phyloP scores from a whole-genome alignment of 495 filamentous ascomycete genomes.

The Penicillium pulvis region DNA sequence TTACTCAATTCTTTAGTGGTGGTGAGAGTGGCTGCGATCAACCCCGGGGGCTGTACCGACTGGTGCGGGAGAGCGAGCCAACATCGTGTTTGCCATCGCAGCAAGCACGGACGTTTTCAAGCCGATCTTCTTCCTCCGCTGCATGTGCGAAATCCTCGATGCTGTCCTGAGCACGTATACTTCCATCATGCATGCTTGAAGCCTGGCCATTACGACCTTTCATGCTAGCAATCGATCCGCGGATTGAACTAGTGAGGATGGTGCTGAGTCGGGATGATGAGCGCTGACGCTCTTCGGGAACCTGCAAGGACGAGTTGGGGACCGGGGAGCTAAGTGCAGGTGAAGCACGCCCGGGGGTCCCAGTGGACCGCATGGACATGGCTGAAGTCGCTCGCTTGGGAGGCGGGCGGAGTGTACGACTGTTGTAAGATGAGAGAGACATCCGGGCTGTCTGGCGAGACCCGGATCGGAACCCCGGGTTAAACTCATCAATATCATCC shows the following conservation, averaged over 20 bases:
- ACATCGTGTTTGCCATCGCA: slow-evolving; percentile 83
- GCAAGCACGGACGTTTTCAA: slow-evolving; percentile 96
- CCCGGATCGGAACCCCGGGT: slow-evolving; percentile 62
- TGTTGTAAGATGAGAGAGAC: slow-evolving; percentile 84
- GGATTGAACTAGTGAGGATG: slow-evolving; percentile 47
- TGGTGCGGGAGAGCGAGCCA: slow-evolving; percentile 49
- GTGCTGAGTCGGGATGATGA: slow-evolving; percentile 49
- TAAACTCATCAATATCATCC: slow-evolving; percentile 90
- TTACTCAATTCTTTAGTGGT: slow-evolving; percentile 34
- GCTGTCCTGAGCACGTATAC: slow-evolving; percentile 67
- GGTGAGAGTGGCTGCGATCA: slow-evolving; percentile 45
- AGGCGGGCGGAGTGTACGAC: slow-evolving; percentile 61
- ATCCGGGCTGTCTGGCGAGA: slow-evolving; percentile 58
- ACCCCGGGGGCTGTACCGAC: slow-evolving; percentile 45
- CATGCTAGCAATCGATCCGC: slow-evolving; percentile 46
- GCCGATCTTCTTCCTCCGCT: slow-evolving; percentile 70
- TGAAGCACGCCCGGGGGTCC: slow-evolving; percentile 44
- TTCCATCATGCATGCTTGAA: slow-evolving; percentile 66
- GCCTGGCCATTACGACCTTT: slow-evolving; percentile 41
- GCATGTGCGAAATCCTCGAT: slow-evolving; percentile 78
- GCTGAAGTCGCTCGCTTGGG: slow-evolving; percentile 53
- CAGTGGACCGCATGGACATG: slow-evolving; percentile 48
- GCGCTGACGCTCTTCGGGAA: slow-evolving; percentile 41
- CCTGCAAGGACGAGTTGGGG: slow-evolving; percentile 42
- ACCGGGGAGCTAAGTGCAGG: slow-evolving; percentile 46